Evolutionary conservation across 164 flowering plant genomes (phyloP), one percentile per base, ranked within the genome.

Genomic region (Tinospora cordifolia): DNA sequence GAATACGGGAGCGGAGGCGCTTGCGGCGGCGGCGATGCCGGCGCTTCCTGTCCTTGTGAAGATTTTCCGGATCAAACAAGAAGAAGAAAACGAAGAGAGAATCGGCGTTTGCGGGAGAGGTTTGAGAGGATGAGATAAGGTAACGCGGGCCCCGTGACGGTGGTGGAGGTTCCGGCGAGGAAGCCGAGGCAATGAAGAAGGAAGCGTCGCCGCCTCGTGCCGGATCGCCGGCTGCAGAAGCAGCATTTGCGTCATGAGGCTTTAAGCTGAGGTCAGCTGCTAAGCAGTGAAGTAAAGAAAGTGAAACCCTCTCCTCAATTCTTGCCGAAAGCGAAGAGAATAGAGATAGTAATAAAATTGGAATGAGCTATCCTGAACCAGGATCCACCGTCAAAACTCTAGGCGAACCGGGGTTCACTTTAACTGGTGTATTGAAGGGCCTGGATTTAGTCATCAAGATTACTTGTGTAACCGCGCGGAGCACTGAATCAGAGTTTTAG

Each of bases 211-310:
- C 30, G 67, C 64, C 63, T 71, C 79, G 77, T 82, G 65, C 70
- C 80, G 78, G 66, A 74, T 70, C 36, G 83, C 79, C 76, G 89
- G 90, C 75, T 75, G 72, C n/a, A 85, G 79, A 17, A 72, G 64
- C 8, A 90, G 83, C 70, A 86, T 75, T 66, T 84, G 92, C 95
- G 87, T 90, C 41, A 22, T 70, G 60, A 15, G 24, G 21, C 0
- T 54, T 9, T 6, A 21, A 54, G 60, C 8, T 44, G 47, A 44
- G 14, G 14, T 1, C 47, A 10, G 14, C 47, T 10, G 47, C 12
- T 9, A 13, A 44, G 47, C 36, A 30, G 36, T 30, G 4, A 30
- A 30, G 36, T 1, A 30, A 30, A 4, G 2, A 30, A 30, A 30
- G 36, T 30, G 4, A 30, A 30, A 30, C 2, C 36, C 36, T 4